A percentile compares a stretch with the other conserved stretches of the same genome.
Conservation (phyloP, 768 basidiomycete species). For the Butyriboletus loyo region DNA sequence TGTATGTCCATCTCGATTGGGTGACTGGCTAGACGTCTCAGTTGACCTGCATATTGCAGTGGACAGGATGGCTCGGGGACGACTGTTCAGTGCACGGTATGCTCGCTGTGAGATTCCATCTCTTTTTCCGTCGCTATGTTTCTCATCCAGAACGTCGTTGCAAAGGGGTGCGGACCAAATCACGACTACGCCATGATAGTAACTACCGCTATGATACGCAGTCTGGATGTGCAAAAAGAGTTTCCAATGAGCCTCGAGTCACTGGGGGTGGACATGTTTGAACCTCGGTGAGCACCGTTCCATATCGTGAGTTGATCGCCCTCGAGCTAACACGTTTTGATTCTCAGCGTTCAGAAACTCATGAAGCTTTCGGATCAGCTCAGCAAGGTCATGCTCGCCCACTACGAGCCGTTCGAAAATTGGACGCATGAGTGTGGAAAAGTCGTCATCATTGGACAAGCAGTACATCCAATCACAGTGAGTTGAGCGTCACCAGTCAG, state of each 20-base stretch:
- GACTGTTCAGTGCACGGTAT: slow-evolving; percentile 17
- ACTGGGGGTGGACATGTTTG: slow-evolving; percentile 15
- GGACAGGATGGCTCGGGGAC: slow-evolving; percentile 22
- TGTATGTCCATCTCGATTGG: slow-evolving; percentile 1
- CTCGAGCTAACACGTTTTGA: not conserved
- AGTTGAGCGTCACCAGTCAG: not conserved
- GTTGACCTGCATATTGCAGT: slow-evolving; percentile 8
- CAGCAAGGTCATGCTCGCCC: slow-evolving; percentile 31
- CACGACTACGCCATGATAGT: slow-evolving; percentile 17
- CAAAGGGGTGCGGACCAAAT: slow-evolving; percentile 10
- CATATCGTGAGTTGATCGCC: too few relatives aligned
- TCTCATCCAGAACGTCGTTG: not conserved
- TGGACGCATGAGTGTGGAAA: slow-evolving; percentile 50
- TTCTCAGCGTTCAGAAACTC: slow-evolving; percentile 18
- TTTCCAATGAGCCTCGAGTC: slow-evolving; percentile 13
- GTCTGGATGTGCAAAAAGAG: not conserved
- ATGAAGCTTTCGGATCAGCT: slow-evolving; percentile 14
- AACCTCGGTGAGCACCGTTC: slow-evolving; percentile 16
- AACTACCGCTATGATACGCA: slow-evolving; percentile 3
- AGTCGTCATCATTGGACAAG: slow-evolving; percentile 55
- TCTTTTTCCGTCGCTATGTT: too few relatives aligned
- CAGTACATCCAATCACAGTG: slow-evolving; percentile 55
- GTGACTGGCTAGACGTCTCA: not conserved
- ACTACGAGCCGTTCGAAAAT: slow-evolving; percentile 40
- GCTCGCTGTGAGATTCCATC: slow-evolving; percentile 15